phyloP scores from a whole-genome alignment of 2,329 filamentous ascomycete genomes.

The Incumbomyces delicatus region DNA sequence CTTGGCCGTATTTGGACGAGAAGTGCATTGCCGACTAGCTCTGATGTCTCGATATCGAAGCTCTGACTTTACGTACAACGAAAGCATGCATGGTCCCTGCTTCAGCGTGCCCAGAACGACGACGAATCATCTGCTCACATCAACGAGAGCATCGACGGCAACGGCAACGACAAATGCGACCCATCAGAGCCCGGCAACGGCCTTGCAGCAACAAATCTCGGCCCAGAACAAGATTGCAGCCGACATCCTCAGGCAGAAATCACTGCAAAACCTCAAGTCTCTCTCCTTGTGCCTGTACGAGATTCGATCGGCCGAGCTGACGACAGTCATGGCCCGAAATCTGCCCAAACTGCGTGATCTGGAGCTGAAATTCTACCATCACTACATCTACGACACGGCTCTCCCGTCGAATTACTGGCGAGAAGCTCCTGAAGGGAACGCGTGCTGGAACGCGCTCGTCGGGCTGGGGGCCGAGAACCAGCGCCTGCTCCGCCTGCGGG shows the following conservation, averaged over 20 bases:
- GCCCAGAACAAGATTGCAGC: constrained; percentile 14
- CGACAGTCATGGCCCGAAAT: constrained; percentile 24
- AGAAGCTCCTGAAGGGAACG: constrained; percentile 19
- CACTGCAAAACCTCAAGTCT: constrained; percentile 10
- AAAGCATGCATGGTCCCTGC: no score
- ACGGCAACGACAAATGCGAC: no score
- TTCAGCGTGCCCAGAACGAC: constrained; percentile 8
- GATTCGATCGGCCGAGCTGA: constrained; percentile 24
- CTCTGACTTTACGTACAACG: not conserved
- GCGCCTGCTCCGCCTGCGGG: constrained; percentile 17
- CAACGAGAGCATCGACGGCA: constrained; percentile 4
- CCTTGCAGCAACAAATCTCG: constrained; percentile 10
- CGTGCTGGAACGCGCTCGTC: constrained; percentile 26
- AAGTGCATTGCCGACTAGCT: constrained; percentile 25
- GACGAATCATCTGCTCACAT: constrained; percentile 2
- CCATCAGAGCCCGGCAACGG: not conserved
- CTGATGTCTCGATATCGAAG: constrained; percentile 21
- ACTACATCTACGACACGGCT: constrained; percentile 23
- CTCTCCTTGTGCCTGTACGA: constrained; percentile 21
- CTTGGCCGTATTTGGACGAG: constrained; percentile 26
- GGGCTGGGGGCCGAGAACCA: constrained; percentile 22
- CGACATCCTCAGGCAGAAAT: constrained; percentile 7
- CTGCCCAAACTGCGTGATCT: constrained; percentile 26
- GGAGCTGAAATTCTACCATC: constrained; percentile 28
- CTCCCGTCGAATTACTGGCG: constrained; percentile 25